Evolutionary conservation across 305 asterid genomes (phyloP).

Genomic region (Fraxinus baroniana): DNA sequence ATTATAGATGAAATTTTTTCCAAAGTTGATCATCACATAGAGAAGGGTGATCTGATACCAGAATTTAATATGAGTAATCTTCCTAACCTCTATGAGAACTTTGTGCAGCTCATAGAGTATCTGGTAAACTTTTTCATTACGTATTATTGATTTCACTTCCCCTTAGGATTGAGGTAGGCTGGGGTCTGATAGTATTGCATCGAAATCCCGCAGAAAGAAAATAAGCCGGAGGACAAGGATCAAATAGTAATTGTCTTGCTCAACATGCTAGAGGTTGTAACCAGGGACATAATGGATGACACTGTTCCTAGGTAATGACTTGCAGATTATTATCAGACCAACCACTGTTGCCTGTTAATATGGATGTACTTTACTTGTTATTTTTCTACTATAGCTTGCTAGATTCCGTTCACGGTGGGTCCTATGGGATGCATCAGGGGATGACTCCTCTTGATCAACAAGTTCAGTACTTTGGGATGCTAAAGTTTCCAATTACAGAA

Average conservation of each 20-base stretch:
- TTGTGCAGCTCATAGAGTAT: slow-evolving; percentile 81
- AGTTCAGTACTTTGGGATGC: slow-evolving; percentile 57
- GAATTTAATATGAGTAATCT: slow-evolving; percentile 77
- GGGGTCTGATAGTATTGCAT: slow-evolving; percentile 15
- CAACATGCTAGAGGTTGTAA: slow-evolving; percentile 91
- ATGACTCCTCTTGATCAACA: slow-evolving; percentile 76
- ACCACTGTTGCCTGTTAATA: slow-evolving; percentile 12
- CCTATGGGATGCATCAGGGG: slow-evolving; percentile 59
- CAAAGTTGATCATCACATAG: slow-evolving; percentile 71
- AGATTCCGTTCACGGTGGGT: slow-evolving; percentile 81
- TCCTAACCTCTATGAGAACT: slow-evolving; percentile 72
- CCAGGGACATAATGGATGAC: slow-evolving; percentile 93
- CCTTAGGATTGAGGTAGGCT: slow-evolving; percentile 7
- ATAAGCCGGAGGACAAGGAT: slow-evolving; percentile 78
- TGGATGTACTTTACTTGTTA: slow-evolving; percentile 20
- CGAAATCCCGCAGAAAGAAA: slow-evolving; percentile 59
- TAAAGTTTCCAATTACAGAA: slow-evolving; percentile 78
- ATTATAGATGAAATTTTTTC: slow-evolving; percentile 70
- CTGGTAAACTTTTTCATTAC: slow-evolving; percentile 54
- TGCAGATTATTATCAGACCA: slow-evolving; percentile 13
- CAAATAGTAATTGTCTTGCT: slow-evolving; percentile 87
- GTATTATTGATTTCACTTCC: slow-evolving; percentile 2
- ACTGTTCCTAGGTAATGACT: slow-evolving; percentile 63
- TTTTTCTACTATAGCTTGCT: slow-evolving; percentile 47
- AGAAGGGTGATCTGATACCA: slow-evolving; percentile 48